phyloP scores from a whole-genome alignment of 768 basidiomycete genomes.

The Pulveroboletus sp. region DNA sequence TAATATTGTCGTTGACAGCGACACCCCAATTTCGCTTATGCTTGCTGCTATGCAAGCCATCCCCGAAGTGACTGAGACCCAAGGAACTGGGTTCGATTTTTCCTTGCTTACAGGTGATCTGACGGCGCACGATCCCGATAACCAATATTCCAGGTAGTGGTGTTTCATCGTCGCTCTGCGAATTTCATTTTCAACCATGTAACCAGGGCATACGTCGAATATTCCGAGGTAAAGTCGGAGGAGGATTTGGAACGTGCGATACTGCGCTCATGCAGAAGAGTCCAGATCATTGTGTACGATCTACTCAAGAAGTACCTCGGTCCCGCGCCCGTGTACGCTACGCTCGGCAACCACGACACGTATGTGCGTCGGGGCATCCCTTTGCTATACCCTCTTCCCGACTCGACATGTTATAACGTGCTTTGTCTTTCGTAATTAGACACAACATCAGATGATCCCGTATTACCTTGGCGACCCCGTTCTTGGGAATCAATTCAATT shows the following conservation, averaged over 20 bases:
- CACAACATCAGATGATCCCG: constrained; percentile 34
- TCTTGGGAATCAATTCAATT: constrained; percentile 37
- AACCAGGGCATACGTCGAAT: constrained; percentile 51
- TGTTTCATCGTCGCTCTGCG: constrained; percentile 2
- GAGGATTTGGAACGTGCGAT: background rate
- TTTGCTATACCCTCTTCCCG: background rate
- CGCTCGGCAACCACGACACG: constrained; percentile 71
- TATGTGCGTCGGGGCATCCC: constrained; percentile 38
- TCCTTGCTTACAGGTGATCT: constrained; percentile 70
- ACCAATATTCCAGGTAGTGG: constrained; percentile 52
- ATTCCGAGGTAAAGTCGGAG: constrained; percentile 45
- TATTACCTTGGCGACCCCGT: constrained; percentile 33
- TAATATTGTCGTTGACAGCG: constrained; percentile 32
- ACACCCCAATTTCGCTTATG: constrained; percentile 54
- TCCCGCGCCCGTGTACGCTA: constrained; percentile 61
- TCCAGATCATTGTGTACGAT: constrained; percentile 54
- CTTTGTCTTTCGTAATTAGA: constrained; percentile 1
- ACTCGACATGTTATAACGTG: background rate
- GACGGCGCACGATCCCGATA: constrained; percentile 66
- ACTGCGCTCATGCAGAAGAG: background rate
- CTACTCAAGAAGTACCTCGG: constrained; percentile 56
- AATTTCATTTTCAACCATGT: background rate
- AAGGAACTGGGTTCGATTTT: constrained; percentile 56
- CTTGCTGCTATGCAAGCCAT: constrained; percentile 60
- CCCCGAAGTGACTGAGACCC: constrained; percentile 57